Conservation (phyloP, 257 asterid genomes). For the Hygrophila difformis region DNA sequence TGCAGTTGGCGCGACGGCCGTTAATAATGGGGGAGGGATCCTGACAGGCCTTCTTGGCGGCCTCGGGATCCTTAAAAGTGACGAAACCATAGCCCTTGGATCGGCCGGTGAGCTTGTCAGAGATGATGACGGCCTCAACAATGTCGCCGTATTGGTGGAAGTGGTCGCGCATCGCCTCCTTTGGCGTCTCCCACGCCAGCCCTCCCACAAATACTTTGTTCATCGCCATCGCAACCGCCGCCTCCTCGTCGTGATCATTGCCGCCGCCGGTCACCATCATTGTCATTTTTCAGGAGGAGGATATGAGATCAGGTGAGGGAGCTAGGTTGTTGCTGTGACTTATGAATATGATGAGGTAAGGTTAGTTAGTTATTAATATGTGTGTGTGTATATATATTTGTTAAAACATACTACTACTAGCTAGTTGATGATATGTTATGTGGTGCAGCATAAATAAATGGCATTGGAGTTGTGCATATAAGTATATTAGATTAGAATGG, state of each 20-base stretch:
- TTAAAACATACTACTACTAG: no score
- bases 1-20: constrained; percentile 96
- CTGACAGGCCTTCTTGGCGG: constrained; percentile 88
- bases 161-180: constrained; percentile 66
- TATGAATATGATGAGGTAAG: no score
- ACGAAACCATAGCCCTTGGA: constrained; percentile 99
- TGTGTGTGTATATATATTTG: no score
- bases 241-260: constrained; percentile 26
- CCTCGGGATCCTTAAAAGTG: constrained; percentile 74
- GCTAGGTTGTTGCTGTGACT: no score
- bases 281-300: constrained; percentile 8
- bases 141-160: constrained; percentile 77
- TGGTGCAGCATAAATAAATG: constrained; percentile 4
- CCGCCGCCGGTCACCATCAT: constrained; percentile 23
- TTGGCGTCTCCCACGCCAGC: constrained; percentile 93
- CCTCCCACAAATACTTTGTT: constrained; percentile 96
- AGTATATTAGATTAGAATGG: constrained; percentile 11
- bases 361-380: no score
- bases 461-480: constrained; percentile 3
- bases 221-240: constrained; percentile 60
- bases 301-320: constrained; percentile 8
- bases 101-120: constrained; percentile 89
- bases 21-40: constrained; percentile 76
- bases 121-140: constrained; percentile 89
- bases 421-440: constrained; percentile 4